Evolutionary conservation across 768 basidiomycete species (phyloP), one percentile per base, ranked within the genome.

Genomic region (Pleurotus pulmonarius): DNA sequence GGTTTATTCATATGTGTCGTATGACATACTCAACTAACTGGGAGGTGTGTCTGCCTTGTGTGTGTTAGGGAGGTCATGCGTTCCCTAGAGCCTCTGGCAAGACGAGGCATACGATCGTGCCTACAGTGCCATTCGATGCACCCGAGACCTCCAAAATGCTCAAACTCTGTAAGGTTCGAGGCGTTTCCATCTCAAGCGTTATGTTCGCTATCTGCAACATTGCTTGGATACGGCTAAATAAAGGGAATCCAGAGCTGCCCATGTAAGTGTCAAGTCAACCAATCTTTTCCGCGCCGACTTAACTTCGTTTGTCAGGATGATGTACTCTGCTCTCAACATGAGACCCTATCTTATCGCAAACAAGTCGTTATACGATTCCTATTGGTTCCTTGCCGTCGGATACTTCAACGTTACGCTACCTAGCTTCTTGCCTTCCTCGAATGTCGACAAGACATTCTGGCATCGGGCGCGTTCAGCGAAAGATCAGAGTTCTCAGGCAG

Each of bases 281-380:
- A 43, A 34, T 34, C 9, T 11, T 34, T 11, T 11, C 29, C 8
- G 8, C 9, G 29, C 29, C 29, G 29, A 34, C 8, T 34, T 34
- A 34, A 34, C 29, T 9, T 34, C 29, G 29, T 34, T 46, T 3
- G 34, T 16, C 56, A 86, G 84, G 56, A 82, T 93, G 83, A 86
- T 94, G 82, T 94, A 94, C 68, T 89, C 90, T 6, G 90, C 92
- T 11, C 74, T 92, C 48, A 94, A 93, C 69, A 72, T 92, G 39
- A 82, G 92, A 3, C 83, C 87, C 4, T 79, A 82, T 64, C 70
- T 85, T 40, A 62, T 72, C 40, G 70, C 71, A 24, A 71, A 74
- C 55, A 75, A 73, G 49, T 64, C 75, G 2, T 64, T 74, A 16
- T 73, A 79, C 60, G 77, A 80, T 58, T 91, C 89, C 9, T 90